Evolutionary conservation across 192 early-diverging fungal genomes (phyloP).

Genomic region (Funneliformis geosporum): DNA sequence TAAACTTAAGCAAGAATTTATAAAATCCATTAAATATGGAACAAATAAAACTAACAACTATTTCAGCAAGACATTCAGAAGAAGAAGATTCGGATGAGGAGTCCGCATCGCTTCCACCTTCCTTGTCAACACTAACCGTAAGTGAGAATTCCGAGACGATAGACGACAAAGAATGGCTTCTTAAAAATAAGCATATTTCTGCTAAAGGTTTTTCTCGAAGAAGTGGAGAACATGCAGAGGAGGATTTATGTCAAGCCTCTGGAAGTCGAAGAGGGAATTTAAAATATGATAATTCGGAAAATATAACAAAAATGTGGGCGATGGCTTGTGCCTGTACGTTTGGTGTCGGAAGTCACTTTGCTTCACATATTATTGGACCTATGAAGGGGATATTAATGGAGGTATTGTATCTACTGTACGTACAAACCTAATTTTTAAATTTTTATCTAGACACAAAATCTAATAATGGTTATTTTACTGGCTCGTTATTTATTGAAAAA

Average conservation of each 20-base stretch:
- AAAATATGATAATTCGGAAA: background rate
- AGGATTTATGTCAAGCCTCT: slow-evolving; percentile 5
- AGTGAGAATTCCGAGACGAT: background rate
- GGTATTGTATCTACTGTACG: slow-evolving; percentile 66
- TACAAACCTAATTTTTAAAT: slow-evolving; percentile 53
- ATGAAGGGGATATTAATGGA: slow-evolving; percentile 77
- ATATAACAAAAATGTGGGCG: slow-evolving; percentile 7
- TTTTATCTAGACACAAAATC: slow-evolving; percentile 44
- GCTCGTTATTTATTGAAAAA: slow-evolving; percentile 58
- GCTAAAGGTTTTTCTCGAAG: background rate
- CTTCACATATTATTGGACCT: slow-evolving; percentile 70
- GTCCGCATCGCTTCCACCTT: background rate
- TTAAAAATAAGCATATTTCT: background rate
- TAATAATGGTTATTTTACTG: slow-evolving; percentile 59
- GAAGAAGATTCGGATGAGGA: slow-evolving; percentile 19
- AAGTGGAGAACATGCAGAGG: background rate
- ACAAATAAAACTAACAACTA: slow-evolving; percentile 10
- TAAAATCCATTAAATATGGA: background rate
- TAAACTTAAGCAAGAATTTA: background rate
- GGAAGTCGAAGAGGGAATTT: slow-evolving; percentile 29
- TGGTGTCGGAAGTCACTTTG: slow-evolving; percentile 72
- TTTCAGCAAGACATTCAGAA: background rate
- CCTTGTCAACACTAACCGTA: background rate
- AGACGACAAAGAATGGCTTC: slow-evolving; percentile 19
- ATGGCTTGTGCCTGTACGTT: slow-evolving; percentile 42